phyloP scores from a whole-genome alignment of 2,329 filamentous ascomycete genomes.

The Akanthomyces dipterigenus region DNA sequence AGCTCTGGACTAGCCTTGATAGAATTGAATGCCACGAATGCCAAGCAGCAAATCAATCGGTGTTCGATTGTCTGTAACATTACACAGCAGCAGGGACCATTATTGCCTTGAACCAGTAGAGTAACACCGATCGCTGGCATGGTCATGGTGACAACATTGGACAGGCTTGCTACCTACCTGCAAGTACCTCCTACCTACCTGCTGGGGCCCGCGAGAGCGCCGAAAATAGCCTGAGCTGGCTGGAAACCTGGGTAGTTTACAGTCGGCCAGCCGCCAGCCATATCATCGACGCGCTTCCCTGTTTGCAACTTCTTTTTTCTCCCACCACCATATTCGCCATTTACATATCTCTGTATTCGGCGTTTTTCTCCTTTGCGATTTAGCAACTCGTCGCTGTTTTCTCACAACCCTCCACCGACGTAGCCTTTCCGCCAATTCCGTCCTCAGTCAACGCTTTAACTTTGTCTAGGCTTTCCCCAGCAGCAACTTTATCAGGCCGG shows the following conservation, averaged over 20 bases:
- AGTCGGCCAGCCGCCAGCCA: background rate
- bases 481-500: background rate
- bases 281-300: constrained; percentile 3
- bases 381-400: background rate
- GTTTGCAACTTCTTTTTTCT: background rate
- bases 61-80: too few species aligned
- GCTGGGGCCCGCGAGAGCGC: background rate
- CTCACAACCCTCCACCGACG: background rate
- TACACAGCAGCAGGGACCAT: too few species aligned
- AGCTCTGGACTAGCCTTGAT: too few species aligned
- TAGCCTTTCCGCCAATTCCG: too few species aligned
- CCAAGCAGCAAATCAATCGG: too few species aligned
- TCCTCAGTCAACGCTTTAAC: background rate
- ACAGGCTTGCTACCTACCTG: background rate
- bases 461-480: background rate
- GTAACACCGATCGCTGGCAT: background rate
- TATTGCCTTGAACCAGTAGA: too few species aligned
- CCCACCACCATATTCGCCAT: background rate
- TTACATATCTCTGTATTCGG: background rate
- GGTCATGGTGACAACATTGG: background rate
- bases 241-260: background rate
- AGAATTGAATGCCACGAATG: too few species aligned
- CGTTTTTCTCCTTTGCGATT: background rate
- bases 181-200: background rate
- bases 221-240: background rate